These are phyloP conservation scores for Penicillium corylophilum DNA, from an alignment of 2,329 filamentous ascomycete species.

Conservation along the genomic window DNA sequence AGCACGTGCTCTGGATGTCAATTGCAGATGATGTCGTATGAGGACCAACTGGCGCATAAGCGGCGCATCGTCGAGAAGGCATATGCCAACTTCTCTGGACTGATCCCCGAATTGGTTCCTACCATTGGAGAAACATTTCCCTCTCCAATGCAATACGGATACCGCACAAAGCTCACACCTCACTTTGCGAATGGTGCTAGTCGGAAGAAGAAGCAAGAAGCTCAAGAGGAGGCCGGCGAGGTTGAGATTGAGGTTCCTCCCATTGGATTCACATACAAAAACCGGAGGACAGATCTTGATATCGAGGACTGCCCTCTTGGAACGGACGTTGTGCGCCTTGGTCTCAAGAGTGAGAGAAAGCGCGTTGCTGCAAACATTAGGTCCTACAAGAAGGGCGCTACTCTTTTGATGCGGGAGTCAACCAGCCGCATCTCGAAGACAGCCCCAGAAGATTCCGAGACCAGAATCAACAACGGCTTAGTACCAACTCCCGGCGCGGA, in stretches of 20 bases:
- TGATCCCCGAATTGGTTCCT: constrained; percentile 73
- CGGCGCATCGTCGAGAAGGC: constrained; percentile 84
- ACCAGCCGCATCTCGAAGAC: constrained; percentile 59
- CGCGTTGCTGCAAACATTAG: constrained; percentile 69
- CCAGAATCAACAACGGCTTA: constrained; percentile 21
- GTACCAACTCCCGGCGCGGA: constrained; percentile 30
- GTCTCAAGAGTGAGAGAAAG: constrained; percentile 75
- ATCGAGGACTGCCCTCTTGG: constrained; percentile 98
- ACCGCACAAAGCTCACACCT: constrained; percentile 94
- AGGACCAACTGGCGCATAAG: constrained; percentile 82
- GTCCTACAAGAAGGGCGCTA: constrained; percentile 78
- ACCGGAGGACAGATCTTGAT: constrained; percentile 75
- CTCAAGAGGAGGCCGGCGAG: constrained; percentile 43
- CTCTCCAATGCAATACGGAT: constrained; percentile 86
- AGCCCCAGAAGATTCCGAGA: constrained; percentile 14
- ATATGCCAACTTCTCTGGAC: constrained; percentile 83
- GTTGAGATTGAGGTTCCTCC: constrained; percentile 70
- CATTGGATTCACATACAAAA: constrained; percentile 89
- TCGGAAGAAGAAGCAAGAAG: constrained; percentile 52
- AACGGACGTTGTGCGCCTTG: constrained; percentile 77
- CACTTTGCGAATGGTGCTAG: constrained; percentile 77
- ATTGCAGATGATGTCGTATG: constrained; percentile 93
- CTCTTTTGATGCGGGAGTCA: constrained; percentile 82
- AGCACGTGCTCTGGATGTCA: constrained; percentile 85
- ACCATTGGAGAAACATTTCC: constrained; percentile 79